Evolutionary conservation across 2,329 filamentous ascomycete species (phyloP).

Genomic region (Periconia digitata): DNA sequence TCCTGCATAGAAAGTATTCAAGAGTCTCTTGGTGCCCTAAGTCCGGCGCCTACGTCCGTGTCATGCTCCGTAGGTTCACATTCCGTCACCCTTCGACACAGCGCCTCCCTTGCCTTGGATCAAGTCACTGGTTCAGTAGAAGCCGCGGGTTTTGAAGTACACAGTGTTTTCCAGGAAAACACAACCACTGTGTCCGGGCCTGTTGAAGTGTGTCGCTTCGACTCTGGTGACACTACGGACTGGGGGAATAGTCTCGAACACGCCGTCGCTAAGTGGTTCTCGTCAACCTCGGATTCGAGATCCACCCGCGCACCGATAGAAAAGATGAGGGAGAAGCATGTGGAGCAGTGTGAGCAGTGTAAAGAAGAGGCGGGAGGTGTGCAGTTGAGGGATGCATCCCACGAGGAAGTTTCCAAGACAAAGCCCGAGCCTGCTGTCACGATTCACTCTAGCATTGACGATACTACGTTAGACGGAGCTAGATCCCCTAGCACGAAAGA

Average conservation of each 20-base stretch:
- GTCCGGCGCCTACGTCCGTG: conserved; percentile 58
- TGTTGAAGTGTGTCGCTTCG: conserved; percentile 16
- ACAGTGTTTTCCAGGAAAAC: conserved; percentile 46
- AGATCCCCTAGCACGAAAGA: conserved; percentile 9
- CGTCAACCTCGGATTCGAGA: conserved; percentile 8
- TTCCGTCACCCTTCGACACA: conserved; percentile 64
- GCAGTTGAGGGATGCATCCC: conserved; percentile 4
- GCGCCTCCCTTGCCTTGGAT: conserved; percentile 43
- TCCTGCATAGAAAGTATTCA: conserved; percentile 71
- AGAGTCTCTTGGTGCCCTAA: conserved; percentile 53
- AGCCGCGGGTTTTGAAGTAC: conserved; percentile 62
- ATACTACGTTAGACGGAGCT: conserved; percentile 8
- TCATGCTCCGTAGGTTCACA: conserved; percentile 73
- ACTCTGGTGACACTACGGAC: conserved; percentile 19
- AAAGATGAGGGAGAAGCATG: conserved; percentile 33
- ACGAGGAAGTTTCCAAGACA: conserved; percentile 9
- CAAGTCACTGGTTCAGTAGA: conserved; percentile 52
- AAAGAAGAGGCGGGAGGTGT: conserved; percentile 31
- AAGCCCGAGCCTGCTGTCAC: conserved; percentile 20
- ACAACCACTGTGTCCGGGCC: conserved; percentile 15
- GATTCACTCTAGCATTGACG: conserved; percentile 16
- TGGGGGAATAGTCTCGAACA: conserved; percentile 41
- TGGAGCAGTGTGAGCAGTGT: conserved; percentile 40
- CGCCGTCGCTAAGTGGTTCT: conserved; percentile 33
- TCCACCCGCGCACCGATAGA: conserved; percentile 11